phyloP scores from a whole-genome alignment of 163 green algal genomes.

The Trebouxia gelatinosa region DNA sequence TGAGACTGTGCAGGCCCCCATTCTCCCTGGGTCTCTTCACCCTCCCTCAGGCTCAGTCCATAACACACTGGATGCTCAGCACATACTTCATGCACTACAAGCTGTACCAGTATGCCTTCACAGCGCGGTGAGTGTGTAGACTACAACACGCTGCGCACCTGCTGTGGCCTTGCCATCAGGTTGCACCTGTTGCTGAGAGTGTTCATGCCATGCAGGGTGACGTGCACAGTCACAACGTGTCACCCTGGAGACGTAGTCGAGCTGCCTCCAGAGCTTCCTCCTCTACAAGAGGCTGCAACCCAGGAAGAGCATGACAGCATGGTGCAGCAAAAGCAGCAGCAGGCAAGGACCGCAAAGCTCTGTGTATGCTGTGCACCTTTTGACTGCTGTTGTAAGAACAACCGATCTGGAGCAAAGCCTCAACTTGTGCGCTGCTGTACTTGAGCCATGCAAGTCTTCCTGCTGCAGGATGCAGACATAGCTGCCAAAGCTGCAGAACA shows the following conservation, averaged over 20 bases:
- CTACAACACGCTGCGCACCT: too few species aligned
- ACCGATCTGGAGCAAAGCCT: too few species aligned
- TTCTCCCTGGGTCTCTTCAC: constrained; percentile 64
- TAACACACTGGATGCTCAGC: constrained; percentile 66
- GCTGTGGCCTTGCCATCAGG: too few species aligned
- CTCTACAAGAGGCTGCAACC: constrained; percentile 54
- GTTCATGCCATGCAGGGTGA: constrained; percentile 50
- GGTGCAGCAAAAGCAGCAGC: constrained; percentile 45
- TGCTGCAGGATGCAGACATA: constrained; percentile 4
- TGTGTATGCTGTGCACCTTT: too few species aligned
- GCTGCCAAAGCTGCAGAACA: constrained; percentile 35
- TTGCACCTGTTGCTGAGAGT: too few species aligned
- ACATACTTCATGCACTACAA: constrained; percentile 76
- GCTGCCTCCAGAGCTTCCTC: constrained; percentile 39
- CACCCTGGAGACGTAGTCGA: constrained; percentile 61
- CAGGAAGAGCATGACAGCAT: constrained; percentile 54
- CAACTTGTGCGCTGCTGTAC: too few species aligned
- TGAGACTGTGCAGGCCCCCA: constrained; percentile 45
- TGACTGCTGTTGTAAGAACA: too few species aligned
- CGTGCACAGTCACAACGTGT: constrained; percentile 46
- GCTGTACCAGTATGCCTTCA: constrained; percentile 72
- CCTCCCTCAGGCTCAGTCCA: constrained; percentile 49
- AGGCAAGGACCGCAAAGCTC: too few species aligned
- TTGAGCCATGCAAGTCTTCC: neutral
- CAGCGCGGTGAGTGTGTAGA: too few species aligned